A percentile compares a stretch with the other conserved stretches of the same genome.
These are phyloP conservation scores for Blastomyces parvus DNA, from an alignment of 2,329 filamentous ascomycete species.

Conservation along the genomic window DNA sequence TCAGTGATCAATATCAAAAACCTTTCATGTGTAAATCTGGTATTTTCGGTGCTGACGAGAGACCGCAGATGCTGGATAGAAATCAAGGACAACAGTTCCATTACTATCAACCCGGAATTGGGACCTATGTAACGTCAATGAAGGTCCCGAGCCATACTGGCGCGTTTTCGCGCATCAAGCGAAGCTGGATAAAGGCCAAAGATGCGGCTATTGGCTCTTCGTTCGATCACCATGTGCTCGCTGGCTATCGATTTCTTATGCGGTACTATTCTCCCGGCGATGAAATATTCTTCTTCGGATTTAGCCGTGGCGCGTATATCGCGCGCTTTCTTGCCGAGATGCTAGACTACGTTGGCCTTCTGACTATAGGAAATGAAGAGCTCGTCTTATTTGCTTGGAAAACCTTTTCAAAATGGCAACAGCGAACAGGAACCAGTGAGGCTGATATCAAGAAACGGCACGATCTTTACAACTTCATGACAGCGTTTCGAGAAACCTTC, in stretches of 20 bases:
- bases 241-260: slow-evolving; percentile 49
- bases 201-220: slow-evolving; percentile 19
- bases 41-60: slow-evolving; percentile 5
- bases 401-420: slow-evolving; percentile 26
- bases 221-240: slow-evolving; percentile 45
- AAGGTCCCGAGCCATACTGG: slow-evolving; percentile 26
- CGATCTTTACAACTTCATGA: slow-evolving; percentile 24
- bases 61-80: slow-evolving; percentile 33
- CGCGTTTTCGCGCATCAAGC: slow-evolving; percentile 20
- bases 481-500: slow-evolving; percentile 43
- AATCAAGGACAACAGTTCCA: slow-evolving; percentile 16
- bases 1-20: slow-evolving; percentile 8
- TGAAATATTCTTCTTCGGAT: slow-evolving; percentile 49
- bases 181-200: slow-evolving; percentile 15
- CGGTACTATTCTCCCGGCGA: slow-evolving; percentile 43
- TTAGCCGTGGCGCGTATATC: slow-evolving; percentile 45
- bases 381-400: slow-evolving; percentile 44
- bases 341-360: slow-evolving; percentile 42
- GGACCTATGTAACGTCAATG: slow-evolving; percentile 35
- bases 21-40: neutral
- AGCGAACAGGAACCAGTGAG: slow-evolving; percentile 21
- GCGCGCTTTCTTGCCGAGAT: slow-evolving; percentile 46
- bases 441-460: slow-evolving; percentile 13
- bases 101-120: slow-evolving; percentile 31
- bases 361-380: slow-evolving; percentile 46